A percentile compares a stretch with the other conserved stretches of the same genome.
Conservation (phyloP, 2,329 filamentous ascomycete genomes). For the Aspergillus clavatus region DNA sequence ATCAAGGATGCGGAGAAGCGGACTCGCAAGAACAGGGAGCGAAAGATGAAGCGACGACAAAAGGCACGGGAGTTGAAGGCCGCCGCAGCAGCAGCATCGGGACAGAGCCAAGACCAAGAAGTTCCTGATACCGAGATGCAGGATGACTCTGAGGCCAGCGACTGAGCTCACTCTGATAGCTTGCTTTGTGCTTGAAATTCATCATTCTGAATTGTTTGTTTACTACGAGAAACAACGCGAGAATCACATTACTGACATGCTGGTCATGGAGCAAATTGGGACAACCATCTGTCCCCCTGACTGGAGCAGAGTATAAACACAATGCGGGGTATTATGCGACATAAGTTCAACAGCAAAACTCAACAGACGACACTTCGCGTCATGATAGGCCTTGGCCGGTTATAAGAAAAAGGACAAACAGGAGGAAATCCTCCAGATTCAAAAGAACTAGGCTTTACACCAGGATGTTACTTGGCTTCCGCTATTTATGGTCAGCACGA, state of each 20-base stretch:
- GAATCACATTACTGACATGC: not conserved
- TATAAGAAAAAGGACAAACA: not conserved
- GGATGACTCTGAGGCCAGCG: conserved; percentile 14
- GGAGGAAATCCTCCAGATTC: not conserved
- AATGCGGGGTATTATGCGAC: conserved; percentile 2
- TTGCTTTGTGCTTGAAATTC: conserved; percentile 3
- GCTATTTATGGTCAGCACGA: conserved; percentile 6
- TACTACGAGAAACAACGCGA: not conserved
- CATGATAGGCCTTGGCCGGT: conserved; percentile 3
- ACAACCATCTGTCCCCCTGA: not conserved
- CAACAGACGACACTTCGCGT: conserved; percentile 1
- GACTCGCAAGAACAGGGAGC: conserved; percentile 37
- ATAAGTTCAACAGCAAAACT: conserved; percentile 6
- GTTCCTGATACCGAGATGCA: conserved; percentile 12
- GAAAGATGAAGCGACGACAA: conserved; percentile 36
- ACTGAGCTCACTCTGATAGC: conserved; percentile 6
- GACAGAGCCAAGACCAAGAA: conserved; percentile 12
- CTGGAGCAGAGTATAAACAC: conserved; percentile 17
- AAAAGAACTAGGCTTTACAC: conserved; percentile 1
- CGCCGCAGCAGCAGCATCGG: conserved; percentile 19
- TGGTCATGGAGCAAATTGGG: not conserved
- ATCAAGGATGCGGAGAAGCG: conserved; percentile 36
- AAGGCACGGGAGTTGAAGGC: conserved; percentile 36
- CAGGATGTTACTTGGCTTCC: not conserved
- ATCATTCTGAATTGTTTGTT: conserved; percentile 1